phyloP scores from a whole-genome alignment of 2,329 filamentous ascomycete species.

The Hypoxylon sp. region DNA sequence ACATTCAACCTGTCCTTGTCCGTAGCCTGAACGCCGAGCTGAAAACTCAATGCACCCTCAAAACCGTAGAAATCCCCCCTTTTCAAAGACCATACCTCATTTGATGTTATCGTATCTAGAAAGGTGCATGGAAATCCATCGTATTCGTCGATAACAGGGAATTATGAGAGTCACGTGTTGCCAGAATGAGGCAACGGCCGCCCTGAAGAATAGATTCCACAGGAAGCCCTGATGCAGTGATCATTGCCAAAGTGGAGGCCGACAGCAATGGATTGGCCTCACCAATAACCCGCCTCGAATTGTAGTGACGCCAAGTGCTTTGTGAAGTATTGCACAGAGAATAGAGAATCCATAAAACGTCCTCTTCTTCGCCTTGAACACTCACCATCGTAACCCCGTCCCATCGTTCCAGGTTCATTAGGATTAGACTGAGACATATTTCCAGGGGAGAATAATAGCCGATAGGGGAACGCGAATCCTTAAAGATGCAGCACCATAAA shows the following conservation, averaged over 20 bases:
- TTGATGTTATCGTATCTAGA: background rate
- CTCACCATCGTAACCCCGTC: background rate
- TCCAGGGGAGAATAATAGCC: background rate
- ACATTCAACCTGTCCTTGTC: background rate
- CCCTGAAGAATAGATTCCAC: background rate
- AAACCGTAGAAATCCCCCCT: background rate
- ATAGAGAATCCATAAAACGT: background rate
- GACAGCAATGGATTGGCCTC: background rate
- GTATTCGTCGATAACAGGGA: background rate
- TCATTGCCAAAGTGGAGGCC: background rate
- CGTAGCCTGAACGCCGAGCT: conserved; percentile 19
- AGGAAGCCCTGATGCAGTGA: background rate
- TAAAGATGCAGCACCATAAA: background rate
- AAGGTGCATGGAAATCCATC: background rate
- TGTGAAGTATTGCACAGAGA: background rate
- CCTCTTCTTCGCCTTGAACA: background rate
- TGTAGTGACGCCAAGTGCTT: background rate
- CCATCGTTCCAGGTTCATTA: background rate
- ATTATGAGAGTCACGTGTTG: background rate
- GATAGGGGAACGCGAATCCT: background rate
- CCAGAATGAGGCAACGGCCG: background rate
- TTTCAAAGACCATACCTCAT: background rate
- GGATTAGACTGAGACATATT: background rate
- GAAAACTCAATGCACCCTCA: background rate
- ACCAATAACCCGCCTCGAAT: background rate